Evolutionary conservation across 2,329 filamentous ascomycete genomes (phyloP).

Genomic region (Fusarium liriodendri): DNA sequence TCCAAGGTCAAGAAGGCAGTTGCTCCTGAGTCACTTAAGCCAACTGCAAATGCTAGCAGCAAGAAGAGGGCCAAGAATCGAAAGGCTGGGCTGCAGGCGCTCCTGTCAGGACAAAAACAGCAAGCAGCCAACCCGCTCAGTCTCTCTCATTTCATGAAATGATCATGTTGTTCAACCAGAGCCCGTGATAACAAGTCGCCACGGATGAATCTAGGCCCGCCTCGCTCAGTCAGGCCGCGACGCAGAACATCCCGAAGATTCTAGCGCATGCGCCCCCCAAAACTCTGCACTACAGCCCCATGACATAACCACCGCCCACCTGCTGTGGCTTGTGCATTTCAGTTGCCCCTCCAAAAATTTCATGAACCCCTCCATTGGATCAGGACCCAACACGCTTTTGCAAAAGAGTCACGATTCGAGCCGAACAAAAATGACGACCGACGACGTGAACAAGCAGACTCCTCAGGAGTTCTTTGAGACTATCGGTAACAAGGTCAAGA

Average conservation of each 20-base stretch:
- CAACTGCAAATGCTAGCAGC: slow-evolving; percentile 66
- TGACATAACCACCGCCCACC: slow-evolving; percentile 43
- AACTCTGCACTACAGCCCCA: slow-evolving; percentile 37
- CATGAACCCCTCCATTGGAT: slow-evolving; percentile 43
- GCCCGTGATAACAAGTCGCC: background rate
- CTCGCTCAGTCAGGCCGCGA: slow-evolving; percentile 18
- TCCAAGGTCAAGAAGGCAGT: slow-evolving; percentile 33
- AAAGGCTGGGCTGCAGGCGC: slow-evolving; percentile 73
- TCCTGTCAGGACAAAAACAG: slow-evolving; percentile 66
- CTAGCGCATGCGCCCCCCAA: slow-evolving; percentile 37
- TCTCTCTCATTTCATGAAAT: slow-evolving; percentile 66
- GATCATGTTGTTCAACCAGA: slow-evolving; percentile 6
- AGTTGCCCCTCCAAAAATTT: slow-evolving; percentile 49
- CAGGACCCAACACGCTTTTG: slow-evolving; percentile 33
- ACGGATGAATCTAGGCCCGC: slow-evolving; percentile 24
- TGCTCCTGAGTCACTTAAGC: slow-evolving; percentile 44
- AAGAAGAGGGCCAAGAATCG: slow-evolving; percentile 74
- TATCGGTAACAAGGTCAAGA: slow-evolving; percentile 71
- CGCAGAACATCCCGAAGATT: slow-evolving; percentile 36
- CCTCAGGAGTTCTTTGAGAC: slow-evolving; percentile 69
- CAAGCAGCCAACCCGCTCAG: slow-evolving; percentile 58
- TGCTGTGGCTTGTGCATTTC: slow-evolving; percentile 15
- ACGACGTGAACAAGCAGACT: slow-evolving; percentile 53
- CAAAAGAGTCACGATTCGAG: slow-evolving; percentile 12
- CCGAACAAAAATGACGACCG: slow-evolving; percentile 54